These are phyloP conservation scores for Phlyctochytrium arcticum DNA, from an alignment of 192 early-diverging fungal species.

Conservation along the genomic window DNA sequence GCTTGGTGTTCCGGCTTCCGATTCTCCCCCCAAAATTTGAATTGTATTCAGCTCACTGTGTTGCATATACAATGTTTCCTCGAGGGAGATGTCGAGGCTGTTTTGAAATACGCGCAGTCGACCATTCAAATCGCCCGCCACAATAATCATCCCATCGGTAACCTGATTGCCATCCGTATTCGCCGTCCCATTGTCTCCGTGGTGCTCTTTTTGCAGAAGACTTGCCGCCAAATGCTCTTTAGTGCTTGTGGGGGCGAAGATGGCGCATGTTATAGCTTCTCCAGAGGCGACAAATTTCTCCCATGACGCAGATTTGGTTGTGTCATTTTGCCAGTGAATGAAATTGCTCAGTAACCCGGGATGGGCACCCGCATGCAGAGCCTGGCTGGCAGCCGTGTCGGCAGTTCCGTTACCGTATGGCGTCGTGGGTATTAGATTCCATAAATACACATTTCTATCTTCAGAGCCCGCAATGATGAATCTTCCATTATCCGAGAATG, in stretches of 20 bases:
- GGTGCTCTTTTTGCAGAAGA: neutral
- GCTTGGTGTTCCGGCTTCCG: too few species aligned
- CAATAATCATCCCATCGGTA: conserved; percentile 21
- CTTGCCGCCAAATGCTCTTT: conserved; percentile 1
- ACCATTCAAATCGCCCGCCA: conserved; percentile 20
- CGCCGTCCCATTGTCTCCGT: neutral
- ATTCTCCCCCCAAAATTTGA: too few species aligned
- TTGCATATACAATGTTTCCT: too few species aligned
- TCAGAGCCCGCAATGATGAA: conserved; percentile 84
- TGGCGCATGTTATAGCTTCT: conserved; percentile 19
- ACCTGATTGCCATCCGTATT: neutral
- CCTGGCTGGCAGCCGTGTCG: neutral
- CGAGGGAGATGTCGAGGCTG: neutral
- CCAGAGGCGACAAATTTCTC: conserved; percentile 15
- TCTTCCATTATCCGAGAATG: conserved; percentile 69
- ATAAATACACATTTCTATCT: conserved; percentile 72
- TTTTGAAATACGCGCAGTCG: conserved; percentile 30
- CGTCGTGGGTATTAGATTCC: too few species aligned
- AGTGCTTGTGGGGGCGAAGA: conserved; percentile 23
- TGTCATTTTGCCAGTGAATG: conserved; percentile 30
- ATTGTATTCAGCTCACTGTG: too few species aligned
- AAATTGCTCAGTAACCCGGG: conserved; percentile 12
- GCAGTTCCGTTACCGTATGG: neutral
- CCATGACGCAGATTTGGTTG: conserved; percentile 2
- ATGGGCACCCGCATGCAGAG: neutral